Conservation (phyloP, 345 rosid species). For the Bruguiera sexangula region DNA sequence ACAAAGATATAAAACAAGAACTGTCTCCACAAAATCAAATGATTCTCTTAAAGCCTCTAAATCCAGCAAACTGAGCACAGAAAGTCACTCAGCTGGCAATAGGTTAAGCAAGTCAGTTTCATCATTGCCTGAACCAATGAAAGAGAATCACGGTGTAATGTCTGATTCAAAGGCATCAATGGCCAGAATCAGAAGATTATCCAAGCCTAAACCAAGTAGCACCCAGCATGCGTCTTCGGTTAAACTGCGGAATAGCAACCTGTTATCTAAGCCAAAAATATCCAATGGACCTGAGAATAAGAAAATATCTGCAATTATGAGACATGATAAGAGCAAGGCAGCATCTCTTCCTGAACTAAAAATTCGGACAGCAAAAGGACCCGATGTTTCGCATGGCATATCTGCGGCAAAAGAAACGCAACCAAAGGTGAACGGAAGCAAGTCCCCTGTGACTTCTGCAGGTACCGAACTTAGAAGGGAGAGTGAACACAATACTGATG, state of each 20-base stretch:
- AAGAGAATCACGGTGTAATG: slow-evolving; percentile 37
- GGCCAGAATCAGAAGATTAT: slow-evolving; percentile 72
- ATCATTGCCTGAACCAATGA: slow-evolving; percentile 59
- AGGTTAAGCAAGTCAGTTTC: slow-evolving; percentile 56
- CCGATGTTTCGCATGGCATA: slow-evolving; percentile 33
- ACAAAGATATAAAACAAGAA: slow-evolving; percentile 49
- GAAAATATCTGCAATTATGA: slow-evolving; percentile 76
- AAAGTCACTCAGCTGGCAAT: slow-evolving; percentile 49
- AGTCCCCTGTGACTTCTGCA: slow-evolving; percentile 29
- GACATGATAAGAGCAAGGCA: slow-evolving; percentile 68
- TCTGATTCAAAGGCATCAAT: slow-evolving; percentile 56
- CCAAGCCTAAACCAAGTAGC: slow-evolving; percentile 62
- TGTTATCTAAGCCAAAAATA: slow-evolving; percentile 40
- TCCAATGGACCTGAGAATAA: slow-evolving; percentile 53
- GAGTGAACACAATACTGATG: slow-evolving; percentile 38
- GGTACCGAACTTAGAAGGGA: slow-evolving; percentile 32
- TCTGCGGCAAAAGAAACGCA: slow-evolving; percentile 30
- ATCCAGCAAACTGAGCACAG: slow-evolving; percentile 46
- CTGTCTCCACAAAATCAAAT: slow-evolving; percentile 48
- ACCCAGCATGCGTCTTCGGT: slow-evolving; percentile 41
- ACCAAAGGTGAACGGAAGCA: slow-evolving; percentile 31
- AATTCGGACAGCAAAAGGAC: slow-evolving; percentile 43
- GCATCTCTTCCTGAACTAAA: slow-evolving; percentile 82
- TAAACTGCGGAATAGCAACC: slow-evolving; percentile 43
- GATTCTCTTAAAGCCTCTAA: slow-evolving; percentile 49